Evolutionary conservation across 1,139 yeast species (phyloP).

Genomic region (Schwanniomyces etchellsii): DNA sequence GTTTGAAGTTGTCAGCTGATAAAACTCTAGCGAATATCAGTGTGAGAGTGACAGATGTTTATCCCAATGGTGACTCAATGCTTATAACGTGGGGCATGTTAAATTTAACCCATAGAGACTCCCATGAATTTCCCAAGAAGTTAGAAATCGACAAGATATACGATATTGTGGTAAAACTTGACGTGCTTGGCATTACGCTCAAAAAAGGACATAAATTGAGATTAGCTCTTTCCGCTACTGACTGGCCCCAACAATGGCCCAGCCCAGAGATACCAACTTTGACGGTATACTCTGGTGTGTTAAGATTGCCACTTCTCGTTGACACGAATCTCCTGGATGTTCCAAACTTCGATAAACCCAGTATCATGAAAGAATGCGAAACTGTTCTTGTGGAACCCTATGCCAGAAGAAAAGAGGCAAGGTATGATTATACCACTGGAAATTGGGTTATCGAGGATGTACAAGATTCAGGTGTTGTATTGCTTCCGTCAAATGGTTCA

Average conservation of each 20-base stretch:
- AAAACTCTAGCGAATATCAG: constrained; percentile 27
- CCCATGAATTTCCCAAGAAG: constrained; percentile 29
- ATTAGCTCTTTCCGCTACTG: constrained; percentile 31
- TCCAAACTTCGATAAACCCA: background rate
- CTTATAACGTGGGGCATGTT: constrained; percentile 39
- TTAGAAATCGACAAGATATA: constrained; percentile 21
- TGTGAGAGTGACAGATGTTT: constrained; percentile 28
- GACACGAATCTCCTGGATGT: background rate
- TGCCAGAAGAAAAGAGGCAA: background rate
- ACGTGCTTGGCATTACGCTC: constrained; percentile 29
- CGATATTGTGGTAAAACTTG: constrained; percentile 24
- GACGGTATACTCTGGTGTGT: constrained; percentile 11
- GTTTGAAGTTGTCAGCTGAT: constrained; percentile 23
- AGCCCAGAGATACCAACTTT: constrained; percentile 24
- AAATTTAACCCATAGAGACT: constrained; percentile 29
- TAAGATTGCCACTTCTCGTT: constrained; percentile 3
- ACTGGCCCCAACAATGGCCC: constrained; percentile 43
- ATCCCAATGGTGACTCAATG: constrained; percentile 25
- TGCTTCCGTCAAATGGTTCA: constrained; percentile 11
- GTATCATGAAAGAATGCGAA: background rate
- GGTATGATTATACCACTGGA: background rate
- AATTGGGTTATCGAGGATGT: background rate
- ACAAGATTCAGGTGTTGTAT: background rate
- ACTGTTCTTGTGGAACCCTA: background rate
- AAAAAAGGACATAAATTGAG: constrained; percentile 26